Base-by-base conservation (phyloP, 1,284 basidiomycete species). In the Mycosarcoma mackinlayi region DNA sequence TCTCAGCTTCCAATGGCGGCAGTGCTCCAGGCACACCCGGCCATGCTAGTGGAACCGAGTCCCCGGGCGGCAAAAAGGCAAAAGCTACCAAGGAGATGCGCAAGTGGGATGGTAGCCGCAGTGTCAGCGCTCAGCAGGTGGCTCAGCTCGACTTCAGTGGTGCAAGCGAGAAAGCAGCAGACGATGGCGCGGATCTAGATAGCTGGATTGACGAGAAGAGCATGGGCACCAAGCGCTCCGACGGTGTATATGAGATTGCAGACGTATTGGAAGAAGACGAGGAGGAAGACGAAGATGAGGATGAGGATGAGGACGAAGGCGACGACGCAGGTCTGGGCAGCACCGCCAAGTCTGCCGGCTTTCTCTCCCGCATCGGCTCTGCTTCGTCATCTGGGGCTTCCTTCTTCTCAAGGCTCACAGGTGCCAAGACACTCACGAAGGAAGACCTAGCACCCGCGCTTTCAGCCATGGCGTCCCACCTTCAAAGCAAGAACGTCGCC, bases 401-500 rank as follows among this genome's bases (percentile, higher is more conserved):
- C 1, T 66, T 78, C 57, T 71, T 81, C 54, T 75, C 78, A 0
- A 87, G 92, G 25, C 85, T 98, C 62, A 94, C 79, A 1, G 78
- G 83, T 6, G 70, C 89, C 21, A 94, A 93, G 40, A 87, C 89
- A 2, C 85, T 99, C 40, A 92, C 91, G 0, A 87, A 91, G 58
- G 86, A 88, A 38, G 94, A 98, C 81, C 84, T 98, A 35, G 88
- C 88, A 66, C 94, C 95, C 6, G 92, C 96, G 0, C 84, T 98
- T 23, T 90, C 91, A 40, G 91, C 89, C 19, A 98, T 98, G 94
- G 93, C 95, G 81, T 91, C 94, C 68, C 95, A 98, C 83, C 86
- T 98, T 44, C 97, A 98, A 92, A 90, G 92, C 84, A 98, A 98
- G 86, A 99, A 99, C 77, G 96, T 99, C 3, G 96, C 96, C 7